Evolutionary conservation across 2,329 filamentous ascomycete genomes (phyloP), one percentile per base, ranked within the genome.

Genomic region (Zymoseptoria ardabiliae): DNA sequence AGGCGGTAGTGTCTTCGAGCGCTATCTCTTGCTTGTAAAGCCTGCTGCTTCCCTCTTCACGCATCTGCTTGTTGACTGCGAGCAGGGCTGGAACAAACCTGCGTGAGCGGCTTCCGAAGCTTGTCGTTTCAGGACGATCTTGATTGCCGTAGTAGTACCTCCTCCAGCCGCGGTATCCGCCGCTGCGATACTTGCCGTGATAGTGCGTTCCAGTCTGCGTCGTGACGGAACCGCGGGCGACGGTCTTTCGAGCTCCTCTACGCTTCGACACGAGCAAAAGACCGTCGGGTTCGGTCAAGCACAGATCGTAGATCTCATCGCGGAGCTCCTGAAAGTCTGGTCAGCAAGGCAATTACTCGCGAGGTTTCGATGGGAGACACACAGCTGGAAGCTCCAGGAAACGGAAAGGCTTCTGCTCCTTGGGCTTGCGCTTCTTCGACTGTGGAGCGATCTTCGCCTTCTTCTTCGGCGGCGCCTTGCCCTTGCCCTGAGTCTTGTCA

Each of bases 231-330:
- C 61, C 61, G 22, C 68, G 68, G 4, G 22, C 17, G 13, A 68
- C 61, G 25, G 57, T 61, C 53, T 66, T 66, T 7, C 69, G 68
- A 54, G 64, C 54, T 30, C 53, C 48, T 51, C 65, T 67, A 50
- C 58, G 65, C 50, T 55, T 63, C 11, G 63, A 50, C 13, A 62
- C 59, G 8, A 71, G 53, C 1, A 55, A 56, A 28, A 70, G 50
- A 17, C 63, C 64, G 23, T 60, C 52, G 3, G 55, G 54, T 25
- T 71, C 69, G 1, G 62, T 64, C 22, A 71, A 57, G 25, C 65
- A 66, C 4, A 67, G 60, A 52, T 69, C 67, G 62, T 71, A 71
- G 58, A 71, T 69, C 30, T 62, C 58, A 35, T 71, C 66, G 2
- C 69, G 67, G 8, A 71, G 63, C 56, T 71, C 68, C 22, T 53